phyloP scores from a whole-genome alignment of 306 rosid genomes.

The Cucurbita maxima region DNA sequence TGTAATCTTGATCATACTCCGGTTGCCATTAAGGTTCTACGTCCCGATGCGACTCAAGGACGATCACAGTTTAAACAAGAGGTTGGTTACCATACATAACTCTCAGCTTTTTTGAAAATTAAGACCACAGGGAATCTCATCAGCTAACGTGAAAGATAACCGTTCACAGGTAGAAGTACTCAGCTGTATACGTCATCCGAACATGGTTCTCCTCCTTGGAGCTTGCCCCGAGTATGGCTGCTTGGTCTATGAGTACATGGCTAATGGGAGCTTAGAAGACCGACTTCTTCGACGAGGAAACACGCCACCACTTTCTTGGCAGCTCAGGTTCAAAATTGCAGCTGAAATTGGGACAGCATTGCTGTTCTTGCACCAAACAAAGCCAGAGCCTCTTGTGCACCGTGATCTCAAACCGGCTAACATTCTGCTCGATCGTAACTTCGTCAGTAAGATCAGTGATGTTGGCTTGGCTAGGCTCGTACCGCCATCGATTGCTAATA shows the following conservation, averaged over 20 bases:
- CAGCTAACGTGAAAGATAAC: background rate
- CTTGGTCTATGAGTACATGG: slow-evolving; percentile 82
- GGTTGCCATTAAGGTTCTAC: slow-evolving; percentile 82
- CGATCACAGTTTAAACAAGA: slow-evolving; percentile 79
- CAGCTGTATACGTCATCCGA: slow-evolving; percentile 85
- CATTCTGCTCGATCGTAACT: slow-evolving; percentile 69
- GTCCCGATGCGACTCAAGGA: slow-evolving; percentile 94
- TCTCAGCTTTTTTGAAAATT: background rate
- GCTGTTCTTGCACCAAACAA: slow-evolving; percentile 85
- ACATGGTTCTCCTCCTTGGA: slow-evolving; percentile 96
- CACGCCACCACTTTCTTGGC: slow-evolving; percentile 63
- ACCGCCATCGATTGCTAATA: slow-evolving; percentile 57
- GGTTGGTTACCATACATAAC: slow-evolving; percentile 22
- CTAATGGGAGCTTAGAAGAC: slow-evolving; percentile 81
- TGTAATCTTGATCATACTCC: slow-evolving; percentile 67
- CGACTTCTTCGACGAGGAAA: slow-evolving; percentile 46
- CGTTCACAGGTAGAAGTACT: slow-evolving; percentile 64
- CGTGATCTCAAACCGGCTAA: slow-evolving; percentile 92
- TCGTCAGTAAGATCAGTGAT: slow-evolving; percentile 71
- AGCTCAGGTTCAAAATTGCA: slow-evolving; percentile 61
- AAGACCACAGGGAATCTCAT: background rate
- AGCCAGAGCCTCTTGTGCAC: slow-evolving; percentile 92
- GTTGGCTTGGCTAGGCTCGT: slow-evolving; percentile 89
- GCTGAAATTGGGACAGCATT: slow-evolving; percentile 79
- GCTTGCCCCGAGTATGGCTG: slow-evolving; percentile 97